Evolutionary conservation across 192 early-diverging fungal species (phyloP).

Genomic region (Entomortierella lignicola): DNA sequence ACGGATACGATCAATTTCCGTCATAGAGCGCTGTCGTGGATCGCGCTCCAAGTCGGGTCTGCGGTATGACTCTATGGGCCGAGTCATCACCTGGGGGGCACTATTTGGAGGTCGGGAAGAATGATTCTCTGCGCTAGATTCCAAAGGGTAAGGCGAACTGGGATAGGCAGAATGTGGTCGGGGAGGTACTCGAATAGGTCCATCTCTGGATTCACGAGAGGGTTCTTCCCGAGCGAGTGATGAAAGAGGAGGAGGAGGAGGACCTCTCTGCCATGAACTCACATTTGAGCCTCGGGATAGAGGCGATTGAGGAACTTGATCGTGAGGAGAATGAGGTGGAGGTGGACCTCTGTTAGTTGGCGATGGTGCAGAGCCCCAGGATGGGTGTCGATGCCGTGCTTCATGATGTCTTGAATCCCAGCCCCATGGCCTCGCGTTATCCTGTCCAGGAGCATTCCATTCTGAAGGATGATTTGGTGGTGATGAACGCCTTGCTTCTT

Average conservation of each 20-base stretch:
- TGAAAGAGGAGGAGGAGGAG: not conserved
- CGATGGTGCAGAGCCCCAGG: conserved; percentile 25
- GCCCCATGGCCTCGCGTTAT: conserved; percentile 15
- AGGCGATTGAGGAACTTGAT: conserved; percentile 13
- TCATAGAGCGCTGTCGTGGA: conserved; percentile 14
- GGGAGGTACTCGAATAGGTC: conserved; percentile 6
- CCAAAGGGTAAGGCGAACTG: conserved; percentile 18
- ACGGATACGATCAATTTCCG: conserved; percentile 29
- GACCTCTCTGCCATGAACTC: conserved; percentile 20
- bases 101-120: conserved; percentile 1
- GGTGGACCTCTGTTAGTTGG: conserved; percentile 9
- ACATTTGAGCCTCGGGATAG: conserved; percentile 19
- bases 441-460: conserved; percentile 18
- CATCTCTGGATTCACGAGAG: conserved; percentile 1
- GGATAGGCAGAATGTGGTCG: conserved; percentile 2
- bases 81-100: not conserved
- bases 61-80: conserved; percentile 3
- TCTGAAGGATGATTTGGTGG: conserved; percentile 27
- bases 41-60: conserved; percentile 25
- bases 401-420: conserved; percentile 23
- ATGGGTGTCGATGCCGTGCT: conserved; percentile 20
- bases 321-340: conserved; percentile 9
- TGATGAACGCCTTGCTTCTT: conserved; percentile 14
- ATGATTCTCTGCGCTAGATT: conserved; percentile 4
- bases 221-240: conserved; percentile 7